A percentile compares a stretch with the other conserved stretches of the same genome.
phyloP scores from a whole-genome alignment of 129 eudicot genomes.

The Oenanthe sinensis region DNA sequence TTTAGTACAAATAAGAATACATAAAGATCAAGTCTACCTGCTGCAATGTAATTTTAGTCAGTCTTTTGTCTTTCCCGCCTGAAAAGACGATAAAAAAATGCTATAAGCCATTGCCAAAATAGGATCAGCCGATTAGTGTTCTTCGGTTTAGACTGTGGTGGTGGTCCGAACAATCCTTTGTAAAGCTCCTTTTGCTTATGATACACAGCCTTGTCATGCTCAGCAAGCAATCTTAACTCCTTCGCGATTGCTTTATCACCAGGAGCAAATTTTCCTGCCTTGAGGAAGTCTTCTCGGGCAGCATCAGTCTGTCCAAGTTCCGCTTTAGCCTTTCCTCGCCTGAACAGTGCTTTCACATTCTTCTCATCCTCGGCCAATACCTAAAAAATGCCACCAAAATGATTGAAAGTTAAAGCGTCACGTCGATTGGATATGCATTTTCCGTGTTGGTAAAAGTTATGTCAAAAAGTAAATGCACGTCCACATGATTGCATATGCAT shows the following conservation, averaged over 20 bases:
- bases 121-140: conserved; percentile 43
- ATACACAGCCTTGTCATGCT: conserved; percentile 89
- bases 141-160: conserved; percentile 64
- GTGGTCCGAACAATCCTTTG: conserved; percentile 81
- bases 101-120: conserved; percentile 75
- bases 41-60: conserved; percentile 19
- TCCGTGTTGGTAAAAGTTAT: neutral
- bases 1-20: neutral
- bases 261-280: conserved; percentile 79
- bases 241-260: conserved; percentile 71
- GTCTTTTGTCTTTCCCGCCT: conserved; percentile 35
- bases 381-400: conserved; percentile 21
- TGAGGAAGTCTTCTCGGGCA: conserved; percentile 77
- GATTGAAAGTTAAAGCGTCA: neutral
- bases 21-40: neutral
- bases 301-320: conserved; percentile 96
- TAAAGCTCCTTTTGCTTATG: conserved; percentile 91
- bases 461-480: too few relatives aligned
- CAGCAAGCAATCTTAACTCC: conserved; percentile 62
- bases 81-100: conserved; percentile 48
- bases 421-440: neutral
- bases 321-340: conserved; percentile 88
- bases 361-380: conserved; percentile 82
- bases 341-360: conserved; percentile 78
- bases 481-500: neutral